phyloP scores from a whole-genome alignment of 2,329 filamentous ascomycete genomes.

The Diaporthe ampelina region DNA sequence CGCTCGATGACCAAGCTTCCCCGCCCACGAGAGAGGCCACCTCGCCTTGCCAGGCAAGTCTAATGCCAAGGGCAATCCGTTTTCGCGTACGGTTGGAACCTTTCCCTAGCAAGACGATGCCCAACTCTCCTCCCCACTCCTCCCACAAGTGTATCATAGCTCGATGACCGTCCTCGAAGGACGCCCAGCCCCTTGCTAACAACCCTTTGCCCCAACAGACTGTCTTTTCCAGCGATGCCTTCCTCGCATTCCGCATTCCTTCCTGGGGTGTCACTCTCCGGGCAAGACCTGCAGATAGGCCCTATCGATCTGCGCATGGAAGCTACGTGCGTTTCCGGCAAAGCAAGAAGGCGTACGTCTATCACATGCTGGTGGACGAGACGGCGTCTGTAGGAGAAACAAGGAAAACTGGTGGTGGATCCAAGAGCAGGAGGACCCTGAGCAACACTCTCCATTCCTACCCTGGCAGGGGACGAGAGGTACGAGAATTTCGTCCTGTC shows the following conservation, averaged over 20 bases:
- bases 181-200: not conserved
- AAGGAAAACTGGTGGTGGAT: too few species aligned
- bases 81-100: too few species aligned
- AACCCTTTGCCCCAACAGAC: not conserved
- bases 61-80: not conserved
- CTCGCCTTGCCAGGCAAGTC: not conserved
- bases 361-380: constrained; percentile 54
- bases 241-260: not conserved
- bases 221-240: not conserved
- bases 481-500: too few species aligned
- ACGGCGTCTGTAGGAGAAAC: constrained; percentile 43
- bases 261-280: too few species aligned
- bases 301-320: too few species aligned
- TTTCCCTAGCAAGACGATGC: too few species aligned
- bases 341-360: constrained; percentile 53
- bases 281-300: too few species aligned
- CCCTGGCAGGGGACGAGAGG: too few species aligned
- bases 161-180: too few species aligned
- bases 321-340: constrained; percentile 57
- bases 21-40: not conserved
- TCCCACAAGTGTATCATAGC: not conserved
- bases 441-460: too few species aligned
- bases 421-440: too few species aligned
- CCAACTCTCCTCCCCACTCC: not conserved
- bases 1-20: not conserved